Conservation (phyloP, 495 filamentous ascomycete species). For the Penicillium salamii region DNA sequence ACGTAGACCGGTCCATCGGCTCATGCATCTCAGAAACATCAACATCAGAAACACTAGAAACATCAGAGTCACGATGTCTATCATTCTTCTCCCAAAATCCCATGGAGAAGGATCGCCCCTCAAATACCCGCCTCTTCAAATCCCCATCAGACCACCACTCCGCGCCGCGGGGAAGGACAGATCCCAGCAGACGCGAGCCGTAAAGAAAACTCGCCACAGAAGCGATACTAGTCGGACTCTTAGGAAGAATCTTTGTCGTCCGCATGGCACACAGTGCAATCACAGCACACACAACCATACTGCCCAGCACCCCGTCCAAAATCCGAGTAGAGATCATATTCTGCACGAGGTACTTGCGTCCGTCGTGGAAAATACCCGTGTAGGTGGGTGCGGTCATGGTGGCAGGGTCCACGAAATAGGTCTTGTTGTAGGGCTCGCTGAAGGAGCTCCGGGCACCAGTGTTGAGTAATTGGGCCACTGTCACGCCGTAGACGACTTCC, state of each 20-base stretch:
- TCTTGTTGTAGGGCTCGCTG: not conserved
- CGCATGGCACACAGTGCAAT: slow-evolving; percentile 21
- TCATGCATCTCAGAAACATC: too few species aligned
- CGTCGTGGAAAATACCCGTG: slow-evolving; percentile 1
- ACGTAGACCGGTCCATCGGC: too few species aligned
- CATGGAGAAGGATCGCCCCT: slow-evolving; percentile 5
- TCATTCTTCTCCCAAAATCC: slow-evolving; percentile 10
- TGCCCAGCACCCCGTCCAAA: slow-evolving; percentile 27
- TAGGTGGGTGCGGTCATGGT: slow-evolving; percentile 1
- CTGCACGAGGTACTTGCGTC: slow-evolving; percentile 20
- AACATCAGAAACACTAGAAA: not conserved
- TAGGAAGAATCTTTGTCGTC: slow-evolving; percentile 25
- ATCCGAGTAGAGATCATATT: slow-evolving; percentile 27
- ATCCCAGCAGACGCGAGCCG: slow-evolving; percentile 12
- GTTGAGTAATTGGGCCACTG: not conserved
- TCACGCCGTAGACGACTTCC: not conserved
- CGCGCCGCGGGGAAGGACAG: not conserved
- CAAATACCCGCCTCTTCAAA: slow-evolving; percentile 5
- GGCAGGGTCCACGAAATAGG: not conserved
- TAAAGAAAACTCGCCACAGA: slow-evolving; percentile 26
- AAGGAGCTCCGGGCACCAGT: not conserved
- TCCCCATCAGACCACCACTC: slow-evolving; percentile 14
- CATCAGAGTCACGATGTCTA: not conserved
- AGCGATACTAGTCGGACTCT: slow-evolving; percentile 28
- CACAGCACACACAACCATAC: slow-evolving; percentile 16